These are phyloP conservation scores for Camellia sinensis DNA, from an alignment of 148 eudicot species.

Conservation along the genomic window DNA sequence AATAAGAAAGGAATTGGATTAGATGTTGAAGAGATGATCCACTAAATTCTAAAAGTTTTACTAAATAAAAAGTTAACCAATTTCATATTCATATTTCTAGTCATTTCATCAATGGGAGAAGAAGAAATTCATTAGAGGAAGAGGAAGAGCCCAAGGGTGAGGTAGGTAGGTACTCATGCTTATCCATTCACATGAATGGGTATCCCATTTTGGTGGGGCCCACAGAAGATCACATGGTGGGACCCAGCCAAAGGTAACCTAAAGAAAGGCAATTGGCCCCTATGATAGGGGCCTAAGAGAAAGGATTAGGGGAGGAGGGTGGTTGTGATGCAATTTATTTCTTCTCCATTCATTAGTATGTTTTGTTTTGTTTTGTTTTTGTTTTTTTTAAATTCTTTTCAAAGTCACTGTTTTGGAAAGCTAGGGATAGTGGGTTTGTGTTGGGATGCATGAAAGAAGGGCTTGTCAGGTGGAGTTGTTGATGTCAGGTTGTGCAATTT, in stretches of 20 bases:
- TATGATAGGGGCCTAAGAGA: not conserved
- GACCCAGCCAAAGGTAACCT: conserved; percentile 7
- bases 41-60: not conserved
- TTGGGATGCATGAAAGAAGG: too few relatives aligned
- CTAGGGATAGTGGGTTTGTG: too few relatives aligned
- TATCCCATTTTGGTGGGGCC: conserved; percentile 12
- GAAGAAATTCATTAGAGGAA: not conserved
- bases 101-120: not conserved
- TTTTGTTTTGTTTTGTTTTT: too few relatives aligned
- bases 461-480: too few relatives aligned
- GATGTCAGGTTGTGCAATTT: too few relatives aligned
- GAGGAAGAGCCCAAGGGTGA: not conserved
- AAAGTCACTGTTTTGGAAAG: too few relatives aligned
- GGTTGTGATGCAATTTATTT: too few relatives aligned
- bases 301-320: not conserved
- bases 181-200: not conserved
- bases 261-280: conserved; percentile 13
- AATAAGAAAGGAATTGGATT: not conserved
- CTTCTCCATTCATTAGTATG: too few relatives aligned
- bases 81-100: not conserved
- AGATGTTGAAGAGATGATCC: too few relatives aligned
- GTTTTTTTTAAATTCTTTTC: too few relatives aligned
- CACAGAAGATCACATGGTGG: conserved; percentile 24
- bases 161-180: not conserved
- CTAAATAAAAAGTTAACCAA: not conserved